Percentiles rank a stretch among this genome's conserved stretches.
These are phyloP conservation scores for Platanus orientalis DNA, from an alignment of 164 flowering plant species.

Conservation along the genomic window DNA sequence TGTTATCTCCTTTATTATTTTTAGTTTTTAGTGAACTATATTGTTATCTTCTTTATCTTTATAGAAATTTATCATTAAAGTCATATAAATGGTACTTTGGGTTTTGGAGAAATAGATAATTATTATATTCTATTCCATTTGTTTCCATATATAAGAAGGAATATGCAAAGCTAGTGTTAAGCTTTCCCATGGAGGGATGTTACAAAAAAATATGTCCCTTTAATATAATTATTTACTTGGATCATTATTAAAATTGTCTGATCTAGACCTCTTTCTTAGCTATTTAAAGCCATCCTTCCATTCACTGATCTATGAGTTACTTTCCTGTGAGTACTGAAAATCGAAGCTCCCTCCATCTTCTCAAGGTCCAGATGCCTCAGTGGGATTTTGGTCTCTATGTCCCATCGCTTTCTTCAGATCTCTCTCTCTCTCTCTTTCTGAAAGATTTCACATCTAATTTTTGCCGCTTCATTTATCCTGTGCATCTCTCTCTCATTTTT, in stretches of 20 bases:
- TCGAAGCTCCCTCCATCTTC: not conserved
- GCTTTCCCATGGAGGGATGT: not conserved
- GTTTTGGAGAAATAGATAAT: not conserved
- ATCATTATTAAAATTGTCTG: conserved; percentile 2
- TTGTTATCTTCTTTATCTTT: no score
- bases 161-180: not conserved
- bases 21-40: no score
- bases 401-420: not conserved
- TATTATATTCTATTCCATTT: not conserved
- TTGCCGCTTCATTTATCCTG: no score
- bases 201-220: conserved; percentile 9
- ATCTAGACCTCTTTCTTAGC: conserved; percentile 9
- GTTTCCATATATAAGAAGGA: not conserved
- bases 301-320: conserved; percentile 14
- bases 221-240: conserved; percentile 1
- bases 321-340: conserved; percentile 1
- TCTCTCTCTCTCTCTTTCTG: not conserved
- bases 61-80: no score
- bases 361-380: not conserved
- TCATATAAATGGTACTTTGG: not conserved
- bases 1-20: no score
- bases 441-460: no score
- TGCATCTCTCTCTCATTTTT: conserved; percentile 6
- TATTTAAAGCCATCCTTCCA: conserved; percentile 22
- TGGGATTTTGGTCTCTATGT: not conserved